Base-by-base conservation (phyloP, 2,329 filamentous ascomycete species). In the Beauveria pseudobassiana region DNA sequence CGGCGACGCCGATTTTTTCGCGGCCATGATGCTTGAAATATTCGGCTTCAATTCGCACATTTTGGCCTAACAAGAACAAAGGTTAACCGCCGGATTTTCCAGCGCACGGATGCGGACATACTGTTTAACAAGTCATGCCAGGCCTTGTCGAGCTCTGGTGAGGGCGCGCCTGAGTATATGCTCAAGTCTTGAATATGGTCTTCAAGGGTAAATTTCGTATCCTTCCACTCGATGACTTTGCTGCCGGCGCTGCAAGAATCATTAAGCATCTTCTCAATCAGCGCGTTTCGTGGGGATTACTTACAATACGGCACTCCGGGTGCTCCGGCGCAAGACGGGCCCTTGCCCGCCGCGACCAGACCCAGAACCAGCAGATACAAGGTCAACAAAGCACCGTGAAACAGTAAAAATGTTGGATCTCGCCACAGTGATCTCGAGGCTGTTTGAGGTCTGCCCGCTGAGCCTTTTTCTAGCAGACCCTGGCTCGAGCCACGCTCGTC, bases 81-180 rank as follows among this genome's bases (percentile, higher is more conserved):
- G 9, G 1, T 34, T 20, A 12, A 18, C 12, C 1, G 5, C 12
- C 2, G n/a, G 2, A 5, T 18, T 18, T 14, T 16, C 5, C 12
- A 38, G 34, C 9, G 12, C 24, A 30, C 10, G 9, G 6, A 2
- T 26, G 9, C 3, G 6, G 2, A 40, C 58, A 10, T 54, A 61
- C 58, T 61, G 22, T 61, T 61, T 1, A 61, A 20, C 20, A 61
- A 45, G 40, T 61, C 58, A n/a, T 61, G 58, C 58, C 58, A 61
- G 9, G 58, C 58, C 16, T 54, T 53, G 14, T 61, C 58, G 20
- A 61, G 58, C 22, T 61, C 50, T 10, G 50, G 24, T 2, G 58
- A 61, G 1, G 58, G 58, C 24, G 58, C 40, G 5, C 58, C 58
- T 1, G 58, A 61, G 58, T 61, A 61, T 10, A 61, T 61, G 9